Evolutionary conservation across 805 yeast species (phyloP).

Genomic region (Hemisphaericaspora nanyangensis): DNA sequence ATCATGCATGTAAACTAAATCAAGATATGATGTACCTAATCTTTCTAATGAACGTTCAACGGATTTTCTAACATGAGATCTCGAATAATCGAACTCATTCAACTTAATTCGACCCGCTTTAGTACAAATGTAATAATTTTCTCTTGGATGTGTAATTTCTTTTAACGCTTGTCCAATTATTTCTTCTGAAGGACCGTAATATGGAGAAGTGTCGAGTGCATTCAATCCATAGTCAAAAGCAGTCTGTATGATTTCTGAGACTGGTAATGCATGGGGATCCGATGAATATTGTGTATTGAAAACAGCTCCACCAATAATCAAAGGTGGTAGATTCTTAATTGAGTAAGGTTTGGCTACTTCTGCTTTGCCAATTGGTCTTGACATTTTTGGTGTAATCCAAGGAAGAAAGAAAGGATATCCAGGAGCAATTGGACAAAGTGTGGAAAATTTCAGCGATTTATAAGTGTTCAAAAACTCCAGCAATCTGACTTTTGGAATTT

Average conservation of each 20-base stretch:
- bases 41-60: conserved; percentile 65
- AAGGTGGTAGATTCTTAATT: conserved; percentile 43
- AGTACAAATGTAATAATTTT: conserved; percentile 67
- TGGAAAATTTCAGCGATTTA: too few species aligned
- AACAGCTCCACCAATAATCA: conserved; percentile 85
- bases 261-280: conserved; percentile 60
- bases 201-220: conserved; percentile 90
- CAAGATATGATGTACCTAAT: conserved; percentile 65
- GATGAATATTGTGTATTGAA: conserved; percentile 77
- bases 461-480: too few species aligned
- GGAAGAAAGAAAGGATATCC: too few species aligned
- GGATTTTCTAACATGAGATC: conserved; percentile 55
- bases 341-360: conserved; percentile 19
- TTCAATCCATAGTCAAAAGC: conserved; percentile 68
- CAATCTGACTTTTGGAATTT: too few species aligned
- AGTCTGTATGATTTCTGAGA: conserved; percentile 48
- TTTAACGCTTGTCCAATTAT: conserved; percentile 65
- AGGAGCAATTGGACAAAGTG: too few species aligned
- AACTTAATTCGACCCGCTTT: conserved; percentile 77
- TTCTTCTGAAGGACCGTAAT: conserved; percentile 84
- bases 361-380: conserved; percentile 16
- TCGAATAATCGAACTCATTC: conserved; percentile 72
- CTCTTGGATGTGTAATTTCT: conserved; percentile 44
- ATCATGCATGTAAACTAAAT: conserved; percentile 84
- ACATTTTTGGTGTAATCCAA: too few species aligned